Evolutionary conservation across 306 rosid genomes (phyloP).

Genomic region (Mimosa bimucronata): DNA sequence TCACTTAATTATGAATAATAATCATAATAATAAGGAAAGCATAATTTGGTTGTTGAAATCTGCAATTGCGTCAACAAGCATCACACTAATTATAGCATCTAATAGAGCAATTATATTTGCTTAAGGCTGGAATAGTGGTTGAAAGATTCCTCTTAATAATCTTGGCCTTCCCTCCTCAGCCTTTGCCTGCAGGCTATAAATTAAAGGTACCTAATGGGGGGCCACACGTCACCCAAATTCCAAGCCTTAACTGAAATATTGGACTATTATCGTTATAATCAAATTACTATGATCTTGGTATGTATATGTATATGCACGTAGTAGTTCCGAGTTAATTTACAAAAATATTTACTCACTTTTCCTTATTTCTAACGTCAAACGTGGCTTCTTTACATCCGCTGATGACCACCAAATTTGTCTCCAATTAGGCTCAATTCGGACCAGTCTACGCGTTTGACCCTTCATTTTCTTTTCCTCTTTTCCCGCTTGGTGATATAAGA

Average conservation of each 20-base stretch:
- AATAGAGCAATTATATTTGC: conserved; percentile 38
- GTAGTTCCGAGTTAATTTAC: neutral
- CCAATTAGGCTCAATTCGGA: conserved; percentile 42
- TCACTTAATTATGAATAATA: conserved; percentile 8
- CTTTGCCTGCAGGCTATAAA: neutral
- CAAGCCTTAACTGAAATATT: conserved; percentile 14
- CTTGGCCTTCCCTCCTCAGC: conserved; percentile 26
- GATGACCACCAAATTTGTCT: conserved; percentile 41
- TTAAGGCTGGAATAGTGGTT: conserved; percentile 36
- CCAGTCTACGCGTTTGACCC: conserved; percentile 40
- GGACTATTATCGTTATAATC: neutral
- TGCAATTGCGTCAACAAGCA: conserved; percentile 40
- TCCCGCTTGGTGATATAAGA: conserved; percentile 29
- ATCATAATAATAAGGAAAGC: conserved; percentile 20
- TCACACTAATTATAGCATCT: conserved; percentile 35
- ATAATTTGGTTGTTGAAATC: conserved; percentile 46
- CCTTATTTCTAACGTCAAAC: neutral
- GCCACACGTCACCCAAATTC: conserved; percentile 35
- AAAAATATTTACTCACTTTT: conserved; percentile 10
- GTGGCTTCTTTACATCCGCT: conserved; percentile 50
- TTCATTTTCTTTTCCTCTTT: neutral
- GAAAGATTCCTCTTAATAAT: conserved; percentile 40
- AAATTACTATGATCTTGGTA: neutral
- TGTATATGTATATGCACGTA: neutral
- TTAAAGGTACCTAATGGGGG: conserved; percentile 42